Percentiles rank a stretch among this genome's conserved stretches.
Evolutionary conservation across 2,329 filamentous ascomycete genomes (phyloP).

Genomic region (Exophiala xenobiotica): DNA sequence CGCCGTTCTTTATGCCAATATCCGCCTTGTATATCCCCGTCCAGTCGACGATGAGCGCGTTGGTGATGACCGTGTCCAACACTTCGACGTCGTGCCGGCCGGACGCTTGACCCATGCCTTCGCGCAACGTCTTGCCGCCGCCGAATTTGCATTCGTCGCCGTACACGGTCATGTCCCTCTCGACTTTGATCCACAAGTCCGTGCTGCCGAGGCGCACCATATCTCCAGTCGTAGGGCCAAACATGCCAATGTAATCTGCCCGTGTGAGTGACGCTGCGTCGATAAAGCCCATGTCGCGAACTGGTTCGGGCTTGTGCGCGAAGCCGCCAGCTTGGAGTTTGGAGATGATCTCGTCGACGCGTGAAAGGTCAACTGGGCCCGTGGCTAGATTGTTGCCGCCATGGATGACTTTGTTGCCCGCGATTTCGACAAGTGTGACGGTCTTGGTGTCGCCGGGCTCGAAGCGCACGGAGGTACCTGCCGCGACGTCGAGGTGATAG

Average conservation of each 20-base stretch:
- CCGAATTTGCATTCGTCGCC: constrained; percentile 96
- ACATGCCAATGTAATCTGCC: constrained; percentile 80
- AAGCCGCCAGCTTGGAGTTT: constrained; percentile 73
- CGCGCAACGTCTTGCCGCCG: constrained; percentile 86
- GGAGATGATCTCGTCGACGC: constrained; percentile 64
- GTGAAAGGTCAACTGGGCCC: constrained; percentile 65
- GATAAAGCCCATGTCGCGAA: constrained; percentile 55
- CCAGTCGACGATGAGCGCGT: constrained; percentile 88
- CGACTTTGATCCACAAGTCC: constrained; percentile 86
- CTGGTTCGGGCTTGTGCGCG: constrained; percentile 69
- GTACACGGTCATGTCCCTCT: constrained; percentile 79
- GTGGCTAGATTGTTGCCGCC: constrained; percentile 80
- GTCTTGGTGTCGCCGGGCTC: constrained; percentile 92
- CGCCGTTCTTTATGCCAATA: constrained; percentile 84
- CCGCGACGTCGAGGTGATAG: constrained; percentile 82
- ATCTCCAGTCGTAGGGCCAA: constrained; percentile 88
- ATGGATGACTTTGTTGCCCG: constrained; percentile 72
- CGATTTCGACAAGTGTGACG: constrained; percentile 85
- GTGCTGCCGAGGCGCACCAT: constrained; percentile 77
- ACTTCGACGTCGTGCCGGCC: constrained; percentile 70
- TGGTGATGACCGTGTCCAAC: constrained; percentile 82
- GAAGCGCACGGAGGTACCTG: constrained; percentile 88
- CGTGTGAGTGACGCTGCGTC: constrained; percentile 71
- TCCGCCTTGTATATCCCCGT: constrained; percentile 94
- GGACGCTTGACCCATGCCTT: constrained; percentile 92